A percentile compares a stretch with the other conserved stretches of the same genome.
Evolutionary conservation across 1,284 basidiomycete species (phyloP).

Genomic region (Moesziomyces sp.): DNA sequence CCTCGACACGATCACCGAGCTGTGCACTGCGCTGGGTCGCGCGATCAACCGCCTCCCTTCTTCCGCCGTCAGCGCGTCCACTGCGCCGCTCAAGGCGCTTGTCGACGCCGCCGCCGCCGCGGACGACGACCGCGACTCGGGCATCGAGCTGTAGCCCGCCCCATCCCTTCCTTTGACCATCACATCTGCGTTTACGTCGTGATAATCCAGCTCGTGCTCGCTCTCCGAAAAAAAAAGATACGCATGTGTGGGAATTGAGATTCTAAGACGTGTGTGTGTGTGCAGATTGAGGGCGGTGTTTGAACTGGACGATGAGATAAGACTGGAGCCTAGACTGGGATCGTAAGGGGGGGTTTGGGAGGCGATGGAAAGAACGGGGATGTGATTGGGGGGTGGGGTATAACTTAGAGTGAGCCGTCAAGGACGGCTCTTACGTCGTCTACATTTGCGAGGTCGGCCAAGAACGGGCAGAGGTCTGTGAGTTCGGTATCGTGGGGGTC

Average conservation of each 20-base stretch:
- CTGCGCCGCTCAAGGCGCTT: conserved; percentile 10
- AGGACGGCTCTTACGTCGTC: conserved; percentile 93
- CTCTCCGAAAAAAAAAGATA: too few species aligned
- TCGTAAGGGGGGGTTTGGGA: too few species aligned
- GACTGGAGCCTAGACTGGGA: background rate
- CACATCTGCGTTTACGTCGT: background rate
- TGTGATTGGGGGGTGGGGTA: background rate
- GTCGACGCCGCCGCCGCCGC: conserved; percentile 6
- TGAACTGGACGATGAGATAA: too few species aligned
- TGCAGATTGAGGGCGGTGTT: too few species aligned
- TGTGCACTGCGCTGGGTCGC: conserved; percentile 29
- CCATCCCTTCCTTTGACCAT: too few species aligned
- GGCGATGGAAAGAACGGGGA: background rate
- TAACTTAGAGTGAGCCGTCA: conserved; percentile 70
- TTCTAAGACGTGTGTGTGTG: too few species aligned
- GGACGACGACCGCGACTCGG: conserved; percentile 29
- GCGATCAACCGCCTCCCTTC: conserved; percentile 13
- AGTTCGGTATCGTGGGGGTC: conserved; percentile 83
- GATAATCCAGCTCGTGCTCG: background rate
- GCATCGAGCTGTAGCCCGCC: conserved; percentile 17
- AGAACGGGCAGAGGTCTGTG: conserved; percentile 92
- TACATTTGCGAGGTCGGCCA: conserved; percentile 84
- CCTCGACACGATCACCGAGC: conserved; percentile 29
- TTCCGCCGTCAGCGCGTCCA: background rate
- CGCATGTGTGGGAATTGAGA: too few species aligned